Conservation (phyloP, 306 rosid species). For the Gastrolobium villosum region DNA sequence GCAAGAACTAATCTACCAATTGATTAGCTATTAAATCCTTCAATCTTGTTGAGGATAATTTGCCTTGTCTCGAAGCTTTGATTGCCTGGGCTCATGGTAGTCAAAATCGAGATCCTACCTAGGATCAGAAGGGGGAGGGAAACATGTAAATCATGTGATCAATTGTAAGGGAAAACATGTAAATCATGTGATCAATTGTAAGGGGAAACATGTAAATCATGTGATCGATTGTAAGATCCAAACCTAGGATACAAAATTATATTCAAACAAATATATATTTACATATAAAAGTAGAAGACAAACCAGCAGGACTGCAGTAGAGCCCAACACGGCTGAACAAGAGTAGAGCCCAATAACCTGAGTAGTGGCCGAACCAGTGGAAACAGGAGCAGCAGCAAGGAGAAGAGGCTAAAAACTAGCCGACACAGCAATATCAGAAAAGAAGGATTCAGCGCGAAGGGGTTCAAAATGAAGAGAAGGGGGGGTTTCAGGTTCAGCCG, state of each 20-base stretch:
- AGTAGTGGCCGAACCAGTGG: too few relatives aligned
- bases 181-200: not conserved
- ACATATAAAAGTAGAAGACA: too few relatives aligned
- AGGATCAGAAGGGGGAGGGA: not conserved
- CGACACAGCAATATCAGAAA: too few relatives aligned
- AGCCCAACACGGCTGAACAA: too few relatives aligned
- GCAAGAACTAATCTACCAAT: not conserved
- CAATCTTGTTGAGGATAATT: constrained; percentile 21
- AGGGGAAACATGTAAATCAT: not conserved
- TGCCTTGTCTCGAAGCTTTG: constrained; percentile 16
- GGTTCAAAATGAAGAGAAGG: too few relatives aligned
- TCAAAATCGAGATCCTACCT: constrained; percentile 7
- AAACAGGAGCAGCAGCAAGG: too few relatives aligned
- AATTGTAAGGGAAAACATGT: too few relatives aligned
- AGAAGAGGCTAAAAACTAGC: too few relatives aligned
- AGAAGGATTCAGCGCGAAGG: too few relatives aligned
- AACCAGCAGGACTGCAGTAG: too few relatives aligned
- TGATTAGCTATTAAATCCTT: constrained; percentile 22
- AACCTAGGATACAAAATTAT: constrained; percentile 9
- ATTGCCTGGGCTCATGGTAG: constrained; percentile 7
- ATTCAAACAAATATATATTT: not conserved
- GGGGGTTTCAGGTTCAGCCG: too few relatives aligned
- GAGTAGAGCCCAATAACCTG: too few relatives aligned
- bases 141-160: not conserved
- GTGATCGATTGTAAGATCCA: not conserved